Conservation (phyloP, 2,329 filamentous ascomycete species). For the Penicillium capsulatum region DNA sequence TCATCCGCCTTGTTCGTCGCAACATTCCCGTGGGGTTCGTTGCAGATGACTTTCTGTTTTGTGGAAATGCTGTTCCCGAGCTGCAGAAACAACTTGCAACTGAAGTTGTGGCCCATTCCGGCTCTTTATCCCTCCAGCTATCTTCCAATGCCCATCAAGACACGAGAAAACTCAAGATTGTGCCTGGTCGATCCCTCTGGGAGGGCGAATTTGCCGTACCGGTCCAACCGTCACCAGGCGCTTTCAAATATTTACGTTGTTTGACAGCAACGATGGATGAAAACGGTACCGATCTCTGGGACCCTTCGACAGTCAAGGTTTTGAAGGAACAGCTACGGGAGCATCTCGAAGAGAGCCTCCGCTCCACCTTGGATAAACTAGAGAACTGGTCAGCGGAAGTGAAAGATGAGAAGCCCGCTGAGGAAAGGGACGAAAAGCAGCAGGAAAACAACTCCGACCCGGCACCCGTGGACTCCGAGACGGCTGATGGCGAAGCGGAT, state of each 20-base stretch:
- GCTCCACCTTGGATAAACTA: constrained; percentile 22
- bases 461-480: constrained; percentile 1
- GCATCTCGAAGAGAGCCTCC: constrained; percentile 41
- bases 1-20: constrained; percentile 68
- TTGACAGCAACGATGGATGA: constrained; percentile 65
- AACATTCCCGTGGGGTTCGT: constrained; percentile 56
- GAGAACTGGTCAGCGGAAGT: constrained; percentile 5
- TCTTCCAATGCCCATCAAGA: constrained; percentile 6
- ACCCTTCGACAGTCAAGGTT: constrained; percentile 57
- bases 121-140: constrained; percentile 40
- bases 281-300: constrained; percentile 77
- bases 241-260: constrained; percentile 67
- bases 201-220: constrained; percentile 73
- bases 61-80: constrained; percentile 56
- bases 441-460: constrained; percentile 3
- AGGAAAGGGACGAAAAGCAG: constrained; percentile 4
- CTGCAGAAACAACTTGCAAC: constrained; percentile 61
- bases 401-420: background rate
- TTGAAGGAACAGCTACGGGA: constrained; percentile 58
- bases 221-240: constrained; percentile 68
- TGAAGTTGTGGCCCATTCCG: constrained; percentile 45
- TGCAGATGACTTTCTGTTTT: constrained; percentile 47
- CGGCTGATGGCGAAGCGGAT: constrained; percentile 8
- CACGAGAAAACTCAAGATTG: constrained; percentile 43
- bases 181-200: constrained; percentile 69